Conservation (phyloP, 2,329 filamentous ascomycete species). For the Trichophyton mentagrophytes region DNA sequence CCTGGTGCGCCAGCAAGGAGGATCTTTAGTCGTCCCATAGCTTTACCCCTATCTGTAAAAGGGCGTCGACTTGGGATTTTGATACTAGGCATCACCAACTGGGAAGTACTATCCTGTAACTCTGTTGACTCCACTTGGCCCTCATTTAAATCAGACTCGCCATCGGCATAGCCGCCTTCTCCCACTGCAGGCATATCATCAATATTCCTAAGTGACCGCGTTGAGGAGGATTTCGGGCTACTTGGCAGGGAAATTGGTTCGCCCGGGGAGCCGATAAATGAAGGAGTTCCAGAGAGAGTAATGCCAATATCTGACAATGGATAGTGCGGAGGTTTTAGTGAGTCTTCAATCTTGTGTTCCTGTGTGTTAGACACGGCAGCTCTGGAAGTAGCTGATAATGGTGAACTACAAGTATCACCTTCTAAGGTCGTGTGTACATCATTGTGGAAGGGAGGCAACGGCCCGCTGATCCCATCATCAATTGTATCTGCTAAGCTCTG, state of each 20-base stretch:
- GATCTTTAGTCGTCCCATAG: constrained; percentile 77
- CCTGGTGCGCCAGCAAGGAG: constrained; percentile 69
- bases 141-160: constrained; percentile 46
- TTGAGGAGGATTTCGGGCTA: constrained; percentile 48
- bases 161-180: constrained; percentile 43
- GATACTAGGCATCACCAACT: constrained; percentile 97
- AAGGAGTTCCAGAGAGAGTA: constrained; percentile 35
- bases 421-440: background rate
- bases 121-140: constrained; percentile 19
- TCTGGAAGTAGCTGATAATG: background rate
- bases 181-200: constrained; percentile 45
- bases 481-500: constrained; percentile 45
- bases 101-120: constrained; percentile 36
- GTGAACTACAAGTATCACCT: background rate
- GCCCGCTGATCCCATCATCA: constrained; percentile 12
- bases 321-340: background rate
- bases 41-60: constrained; percentile 77
- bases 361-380: background rate
- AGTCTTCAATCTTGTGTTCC: background rate
- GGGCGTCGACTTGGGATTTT: constrained; percentile 77
- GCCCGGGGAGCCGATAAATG: constrained; percentile 34
- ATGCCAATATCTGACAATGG: background rate
- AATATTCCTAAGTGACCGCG: constrained; percentile 46
- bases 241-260: constrained; percentile 41
- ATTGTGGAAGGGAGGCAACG: constrained; percentile 5